A percentile compares a stretch with the other conserved stretches of the same genome.
phyloP scores from a whole-genome alignment of 1,139 yeast species.

The Yamadazyma songkhlaensis region DNA sequence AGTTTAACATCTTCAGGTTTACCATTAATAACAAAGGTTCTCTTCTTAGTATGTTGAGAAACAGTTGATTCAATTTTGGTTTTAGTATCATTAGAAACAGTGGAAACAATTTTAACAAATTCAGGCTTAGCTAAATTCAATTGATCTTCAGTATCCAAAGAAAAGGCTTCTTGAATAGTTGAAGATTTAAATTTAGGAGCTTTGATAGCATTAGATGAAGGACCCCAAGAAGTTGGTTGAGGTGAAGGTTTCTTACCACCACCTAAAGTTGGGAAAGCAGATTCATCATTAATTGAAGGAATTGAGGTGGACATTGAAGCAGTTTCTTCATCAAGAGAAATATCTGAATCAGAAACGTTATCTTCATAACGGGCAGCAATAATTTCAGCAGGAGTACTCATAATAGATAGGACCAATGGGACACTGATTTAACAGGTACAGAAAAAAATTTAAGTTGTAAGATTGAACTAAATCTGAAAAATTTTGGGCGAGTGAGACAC shows the following conservation, averaged over 20 bases:
- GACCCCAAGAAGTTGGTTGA: slow-evolving; percentile 21
- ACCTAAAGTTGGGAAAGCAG: slow-evolving; percentile 72
- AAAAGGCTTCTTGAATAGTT: slow-evolving; percentile 70
- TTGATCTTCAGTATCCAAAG: slow-evolving; percentile 67
- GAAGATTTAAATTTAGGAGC: slow-evolving; percentile 29
- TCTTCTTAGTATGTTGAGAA: slow-evolving; percentile 69
- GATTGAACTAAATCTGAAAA: slow-evolving; percentile 3
- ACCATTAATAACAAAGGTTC: slow-evolving; percentile 87
- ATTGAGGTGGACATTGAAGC: slow-evolving; percentile 19
- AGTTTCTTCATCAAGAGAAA: slow-evolving; percentile 11
- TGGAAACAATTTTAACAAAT: slow-evolving; percentile 58
- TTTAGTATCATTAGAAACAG: slow-evolving; percentile 57
- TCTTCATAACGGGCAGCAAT: slow-evolving; percentile 47
- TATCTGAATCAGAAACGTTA: slow-evolving; percentile 9
- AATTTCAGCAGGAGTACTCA: slow-evolving; percentile 63
- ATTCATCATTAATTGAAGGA: slow-evolving; percentile 46
- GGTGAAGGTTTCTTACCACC: slow-evolving; percentile 21
- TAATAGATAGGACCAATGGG: slow-evolving; percentile 13
- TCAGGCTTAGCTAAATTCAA: slow-evolving; percentile 62
- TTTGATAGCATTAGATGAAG: slow-evolving; percentile 20
- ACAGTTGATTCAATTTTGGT: slow-evolving; percentile 84
- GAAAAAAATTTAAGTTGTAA: slow-evolving; percentile 1
- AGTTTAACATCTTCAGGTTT: slow-evolving; percentile 60
- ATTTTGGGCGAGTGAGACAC: slow-evolving; percentile 6
- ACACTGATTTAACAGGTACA: slow-evolving; percentile 7